These are phyloP conservation scores for Chalciporus piperatus DNA, from an alignment of 768 basidiomycete species.

Conservation along the genomic window DNA sequence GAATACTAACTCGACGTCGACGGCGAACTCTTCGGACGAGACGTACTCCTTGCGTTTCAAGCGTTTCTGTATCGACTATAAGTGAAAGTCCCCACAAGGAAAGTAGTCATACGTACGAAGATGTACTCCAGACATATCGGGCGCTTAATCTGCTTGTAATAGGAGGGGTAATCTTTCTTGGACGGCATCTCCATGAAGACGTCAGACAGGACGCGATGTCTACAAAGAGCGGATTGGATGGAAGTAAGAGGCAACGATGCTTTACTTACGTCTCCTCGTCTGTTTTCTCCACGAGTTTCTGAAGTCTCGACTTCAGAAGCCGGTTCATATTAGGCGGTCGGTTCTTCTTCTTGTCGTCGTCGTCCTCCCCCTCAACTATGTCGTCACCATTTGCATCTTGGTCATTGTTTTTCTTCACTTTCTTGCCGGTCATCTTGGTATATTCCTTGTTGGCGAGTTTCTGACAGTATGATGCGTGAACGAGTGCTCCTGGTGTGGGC, in stretches of 20 bases:
- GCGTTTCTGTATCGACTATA: constrained; percentile 53
- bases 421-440: constrained; percentile 42
- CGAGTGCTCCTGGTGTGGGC: constrained; percentile 1
- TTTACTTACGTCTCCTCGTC: constrained; percentile 58
- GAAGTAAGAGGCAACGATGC: constrained; percentile 1
- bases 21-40: constrained; percentile 66
- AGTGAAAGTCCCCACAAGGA: background rate
- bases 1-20: constrained; percentile 88
- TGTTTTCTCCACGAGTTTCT: constrained; percentile 70
- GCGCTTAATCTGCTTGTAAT: constrained; percentile 76
- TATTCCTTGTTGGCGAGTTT: constrained; percentile 49
- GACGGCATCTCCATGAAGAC: constrained; percentile 86
- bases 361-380: constrained; percentile 42
- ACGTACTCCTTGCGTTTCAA: constrained; percentile 79
- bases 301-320: constrained; percentile 63
- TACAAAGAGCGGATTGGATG: constrained; percentile 25
- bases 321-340: constrained; percentile 64
- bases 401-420: constrained; percentile 37
- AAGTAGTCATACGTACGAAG: constrained; percentile 61
- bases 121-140: constrained; percentile 79
- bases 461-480: constrained; percentile 25
- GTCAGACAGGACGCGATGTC: constrained; percentile 63
- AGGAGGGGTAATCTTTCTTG: constrained; percentile 73
- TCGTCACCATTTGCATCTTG: constrained; percentile 39
- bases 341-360: constrained; percentile 44